These are phyloP conservation scores for Astrephomene gubernaculifera DNA, from an alignment of 139 green algal species.

Conservation along the genomic window DNA sequence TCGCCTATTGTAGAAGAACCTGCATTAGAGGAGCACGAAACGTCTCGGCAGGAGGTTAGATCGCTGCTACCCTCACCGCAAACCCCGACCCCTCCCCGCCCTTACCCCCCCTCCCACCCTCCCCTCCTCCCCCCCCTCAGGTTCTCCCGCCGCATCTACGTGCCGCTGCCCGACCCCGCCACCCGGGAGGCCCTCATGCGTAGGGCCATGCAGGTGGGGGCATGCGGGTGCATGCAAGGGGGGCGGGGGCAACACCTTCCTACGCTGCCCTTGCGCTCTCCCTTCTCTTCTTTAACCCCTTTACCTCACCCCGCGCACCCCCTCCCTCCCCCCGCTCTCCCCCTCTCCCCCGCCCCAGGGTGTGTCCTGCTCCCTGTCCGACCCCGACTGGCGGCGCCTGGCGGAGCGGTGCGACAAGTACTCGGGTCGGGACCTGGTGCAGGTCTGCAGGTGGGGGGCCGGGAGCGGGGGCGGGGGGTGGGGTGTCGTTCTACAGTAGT, in stretches of 20 bases:
- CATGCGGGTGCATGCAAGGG: too few relatives aligned
- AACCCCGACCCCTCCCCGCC: too few relatives aligned
- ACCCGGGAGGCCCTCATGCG: constrained; percentile 49
- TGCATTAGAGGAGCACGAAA: too few relatives aligned
- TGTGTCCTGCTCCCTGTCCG: constrained; percentile 37
- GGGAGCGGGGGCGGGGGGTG: background rate
- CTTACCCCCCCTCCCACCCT: background rate
- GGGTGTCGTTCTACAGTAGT: too few relatives aligned
- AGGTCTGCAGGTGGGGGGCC: constrained; percentile 51
- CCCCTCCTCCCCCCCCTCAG: background rate
- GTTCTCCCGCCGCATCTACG: constrained; percentile 61
- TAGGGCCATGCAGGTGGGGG: constrained; percentile 39
- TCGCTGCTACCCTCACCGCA: too few relatives aligned
- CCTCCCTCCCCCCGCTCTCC: background rate
- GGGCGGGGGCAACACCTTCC: too few relatives aligned
- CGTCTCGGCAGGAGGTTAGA: too few relatives aligned
- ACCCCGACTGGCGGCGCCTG: constrained; percentile 44
- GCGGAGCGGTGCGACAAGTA: constrained; percentile 51
- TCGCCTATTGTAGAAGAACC: too few relatives aligned
- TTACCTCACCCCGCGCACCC: background rate
- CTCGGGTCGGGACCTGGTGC: constrained; percentile 61
- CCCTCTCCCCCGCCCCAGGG: background rate
- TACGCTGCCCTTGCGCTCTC: too few relatives aligned
- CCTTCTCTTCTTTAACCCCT: too few relatives aligned
- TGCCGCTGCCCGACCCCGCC: constrained; percentile 60